A percentile compares a stretch with the other conserved stretches of the same genome.
phyloP scores from a whole-genome alignment of 352 stramenopile species.

The Phytopythium ostracodes region DNA sequence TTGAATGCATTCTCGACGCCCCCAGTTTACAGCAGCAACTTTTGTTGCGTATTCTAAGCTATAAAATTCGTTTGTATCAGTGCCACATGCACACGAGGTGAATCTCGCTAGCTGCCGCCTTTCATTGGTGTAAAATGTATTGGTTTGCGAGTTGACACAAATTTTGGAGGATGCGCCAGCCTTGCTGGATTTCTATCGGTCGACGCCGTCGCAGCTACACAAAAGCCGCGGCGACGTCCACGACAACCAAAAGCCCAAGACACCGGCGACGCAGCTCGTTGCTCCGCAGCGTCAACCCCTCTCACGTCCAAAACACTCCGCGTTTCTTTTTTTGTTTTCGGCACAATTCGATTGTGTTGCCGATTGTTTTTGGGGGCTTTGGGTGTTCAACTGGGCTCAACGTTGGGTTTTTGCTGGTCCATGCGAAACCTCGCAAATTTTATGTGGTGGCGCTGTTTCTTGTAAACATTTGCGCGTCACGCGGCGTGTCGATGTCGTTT shows the following conservation, averaged over 20 bases:
- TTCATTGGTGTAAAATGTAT: neutral
- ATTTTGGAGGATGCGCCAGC: neutral
- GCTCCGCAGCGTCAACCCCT: too few relatives aligned
- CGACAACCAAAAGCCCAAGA: too few relatives aligned
- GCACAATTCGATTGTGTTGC: too few relatives aligned
- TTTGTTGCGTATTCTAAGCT: too few relatives aligned
- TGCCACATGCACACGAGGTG: neutral
- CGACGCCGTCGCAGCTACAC: constrained; percentile 1
- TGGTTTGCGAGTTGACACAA: neutral
- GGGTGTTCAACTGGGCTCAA: neutral
- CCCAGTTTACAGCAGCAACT: too few relatives aligned
- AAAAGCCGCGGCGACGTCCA: neutral
- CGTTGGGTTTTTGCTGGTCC: constrained; percentile 3
- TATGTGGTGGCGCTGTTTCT: neutral
- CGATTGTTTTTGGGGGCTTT: too few relatives aligned
- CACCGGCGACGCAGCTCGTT: neutral
- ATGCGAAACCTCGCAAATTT: neutral
- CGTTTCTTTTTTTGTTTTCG: too few relatives aligned
- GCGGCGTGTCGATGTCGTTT: neutral
- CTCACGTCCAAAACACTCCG: too few relatives aligned
- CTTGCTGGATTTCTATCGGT: neutral
- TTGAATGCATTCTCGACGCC: neutral
- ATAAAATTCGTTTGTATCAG: too few relatives aligned
- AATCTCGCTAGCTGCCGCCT: neutral
- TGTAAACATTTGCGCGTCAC: constrained; percentile 8